These are phyloP conservation scores for Paxillus rubicundulus DNA, from an alignment of 768 basidiomycete genomes.

Conservation along the genomic window DNA sequence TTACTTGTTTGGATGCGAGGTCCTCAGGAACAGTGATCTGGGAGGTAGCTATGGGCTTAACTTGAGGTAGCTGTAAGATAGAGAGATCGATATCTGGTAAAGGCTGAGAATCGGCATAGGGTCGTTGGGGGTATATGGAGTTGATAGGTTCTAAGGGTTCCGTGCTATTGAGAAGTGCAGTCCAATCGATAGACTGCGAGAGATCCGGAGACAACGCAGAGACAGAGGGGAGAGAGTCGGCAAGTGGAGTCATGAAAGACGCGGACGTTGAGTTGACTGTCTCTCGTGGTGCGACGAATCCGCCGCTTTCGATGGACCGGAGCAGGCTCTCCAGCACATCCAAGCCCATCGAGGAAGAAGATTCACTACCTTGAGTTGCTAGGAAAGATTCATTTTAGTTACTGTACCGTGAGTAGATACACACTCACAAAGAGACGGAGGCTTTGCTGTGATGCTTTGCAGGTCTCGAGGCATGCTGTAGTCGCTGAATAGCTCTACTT, in stretches of 20 bases:
- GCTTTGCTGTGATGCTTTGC: background rate
- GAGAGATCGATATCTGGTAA: conserved; percentile 27
- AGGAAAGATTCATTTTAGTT: background rate
- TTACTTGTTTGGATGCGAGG: conserved; percentile 11
- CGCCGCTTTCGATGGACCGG: background rate
- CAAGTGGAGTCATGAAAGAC: background rate
- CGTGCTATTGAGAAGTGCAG: conserved; percentile 5
- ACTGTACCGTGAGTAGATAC: background rate
- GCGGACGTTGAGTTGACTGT: background rate
- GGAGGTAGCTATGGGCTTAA: background rate
- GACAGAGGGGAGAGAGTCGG: background rate
- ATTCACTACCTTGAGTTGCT: background rate
- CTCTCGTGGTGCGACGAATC: background rate
- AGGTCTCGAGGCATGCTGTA: conserved; percentile 17
- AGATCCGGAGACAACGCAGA: background rate
- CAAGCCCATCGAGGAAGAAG: background rate
- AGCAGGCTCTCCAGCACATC: conserved; percentile 5
- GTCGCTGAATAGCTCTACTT: conserved; percentile 34
- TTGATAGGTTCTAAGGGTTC: background rate
- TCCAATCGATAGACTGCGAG: conserved; percentile 13
- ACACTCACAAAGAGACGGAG: conserved; percentile 2
- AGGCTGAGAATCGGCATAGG: background rate
- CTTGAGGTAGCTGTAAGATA: conserved; percentile 20
- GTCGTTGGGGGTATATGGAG: conserved; percentile 1
- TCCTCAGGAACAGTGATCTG: background rate